Evolutionary conservation across 1,284 basidiomycete species (phyloP), one percentile per base, ranked within the genome.

Genomic region (Boletellus sp.): DNA sequence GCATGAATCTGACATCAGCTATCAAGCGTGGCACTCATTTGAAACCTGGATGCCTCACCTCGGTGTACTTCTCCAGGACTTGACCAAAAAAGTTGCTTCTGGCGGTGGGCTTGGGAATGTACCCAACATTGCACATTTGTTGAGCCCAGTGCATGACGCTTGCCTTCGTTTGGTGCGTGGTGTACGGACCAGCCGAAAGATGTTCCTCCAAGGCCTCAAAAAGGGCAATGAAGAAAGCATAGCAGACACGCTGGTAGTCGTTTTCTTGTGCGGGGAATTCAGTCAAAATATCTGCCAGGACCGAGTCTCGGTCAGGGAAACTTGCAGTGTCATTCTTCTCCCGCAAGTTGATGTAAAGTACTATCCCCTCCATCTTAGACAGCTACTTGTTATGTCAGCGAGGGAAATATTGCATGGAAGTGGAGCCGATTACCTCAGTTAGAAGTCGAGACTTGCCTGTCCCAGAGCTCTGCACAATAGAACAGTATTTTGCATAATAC

Each of bases 391-490:
- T 4, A 22, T 5, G 33, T 56, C 10, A 47, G 41, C 2, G 6
- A n/a, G 5, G 1, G 7, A 14, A 9, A 25, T 17, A 21, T 11
- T 1, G 13, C 11, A 5, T 9, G 14, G 13, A 23, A 21, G 25
- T 0, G 16, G 9, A 17, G 4, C 8, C 2, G 10, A 14, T 1
- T 32, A 53, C 58, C 52, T 61, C 54, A 0, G 45, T 52, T 4
- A 59, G 8, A 25, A 60, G 29, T 14, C 57, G 53, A 5, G 58
- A 51, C 38, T 61, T 60, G 0, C 58, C 58, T 0, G 57, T 59
- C 0, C 59, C 58, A 0, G 59, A 61, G 8, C 58, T 59, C 17
- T 59, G 57, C 0, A 60, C 48, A 8, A 59, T 25, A 1, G 58
- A 52, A 29, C 57, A 59, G 17, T 56, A 47, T 25, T 40, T 57